Base-by-base conservation (phyloP, 2,329 filamentous ascomycete genomes). In the Fusarium sororula region DNA sequence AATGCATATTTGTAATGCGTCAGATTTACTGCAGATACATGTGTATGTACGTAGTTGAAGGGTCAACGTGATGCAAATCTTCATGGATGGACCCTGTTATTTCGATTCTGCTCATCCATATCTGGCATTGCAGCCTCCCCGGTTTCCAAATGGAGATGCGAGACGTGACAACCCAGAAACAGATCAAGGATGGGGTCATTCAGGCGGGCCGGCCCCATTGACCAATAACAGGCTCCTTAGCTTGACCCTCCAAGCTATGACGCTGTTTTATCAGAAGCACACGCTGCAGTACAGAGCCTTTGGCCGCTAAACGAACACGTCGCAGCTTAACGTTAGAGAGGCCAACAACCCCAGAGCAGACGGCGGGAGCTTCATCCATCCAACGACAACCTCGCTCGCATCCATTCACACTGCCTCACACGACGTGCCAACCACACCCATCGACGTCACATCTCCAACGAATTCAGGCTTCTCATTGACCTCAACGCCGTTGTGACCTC, bases 231-330 rank as follows among this genome's bases (percentile, higher is more conserved):
- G 53, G 38, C 15, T 22, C 30, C 20, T 59, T 32, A 18, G 26
- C 57, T 67, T 42, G 72, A 61, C 72, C 72, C 51, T 53, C 51
- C 58, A 39, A 62, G 60, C 65, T 63, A 75, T 73, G 72, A 73
- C 63, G 58, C 53, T 65, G 55, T 66, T 69, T 26, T 41, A 63
- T 55, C 54, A 59, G 53, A 63, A 58, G 51, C 39, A 56, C 42
- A 70, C 56, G 39, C 42, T 60, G 37, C 48, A 41, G 42, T 55
- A 50, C 41, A 58, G 55, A 58, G 51, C 51, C 41, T 62, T 56
- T 63, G 54, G 54, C 67, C 68, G 56, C 50, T 75, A 57, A 62
- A 76, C 53, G 75, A 76, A 72, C 76, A 78, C 76, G 76, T 78
- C 75, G 75, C 73, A 70, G 48, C 60, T 59, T 56, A 59, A 70